Conservation (phyloP, 257 asterid genomes). For the Scutellaria barbata region DNA sequence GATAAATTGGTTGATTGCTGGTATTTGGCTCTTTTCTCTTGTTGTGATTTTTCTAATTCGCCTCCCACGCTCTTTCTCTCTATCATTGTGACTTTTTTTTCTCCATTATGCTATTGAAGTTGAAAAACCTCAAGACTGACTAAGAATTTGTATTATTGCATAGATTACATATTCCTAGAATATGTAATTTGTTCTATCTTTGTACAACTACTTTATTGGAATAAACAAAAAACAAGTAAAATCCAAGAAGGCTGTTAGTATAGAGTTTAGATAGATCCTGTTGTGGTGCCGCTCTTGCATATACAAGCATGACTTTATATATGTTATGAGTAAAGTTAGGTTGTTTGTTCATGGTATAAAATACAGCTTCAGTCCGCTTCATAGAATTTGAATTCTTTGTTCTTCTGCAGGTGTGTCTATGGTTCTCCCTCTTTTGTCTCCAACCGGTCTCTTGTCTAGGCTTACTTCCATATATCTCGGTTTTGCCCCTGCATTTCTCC, state of each 20-base stretch:
- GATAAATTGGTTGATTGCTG: slow-evolving; percentile 89
- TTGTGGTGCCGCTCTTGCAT: background rate
- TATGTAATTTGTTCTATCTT: background rate
- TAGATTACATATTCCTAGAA: background rate
- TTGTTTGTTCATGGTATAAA: background rate
- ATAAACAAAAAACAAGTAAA: background rate
- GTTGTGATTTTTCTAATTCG: background rate
- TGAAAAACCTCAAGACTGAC: background rate
- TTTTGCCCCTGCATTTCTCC: slow-evolving; percentile 94
- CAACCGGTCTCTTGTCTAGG: slow-evolving; percentile 73
- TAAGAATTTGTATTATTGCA: background rate
- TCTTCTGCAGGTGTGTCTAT: slow-evolving; percentile 66
- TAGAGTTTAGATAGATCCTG: too few relatives aligned
- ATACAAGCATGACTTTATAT: background rate
- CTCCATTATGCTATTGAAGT: slow-evolving; percentile 17
- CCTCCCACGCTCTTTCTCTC: background rate
- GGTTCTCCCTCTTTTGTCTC: slow-evolving; percentile 90
- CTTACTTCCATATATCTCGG: slow-evolving; percentile 91
- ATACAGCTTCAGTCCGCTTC: too few relatives aligned
- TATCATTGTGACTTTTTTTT: background rate
- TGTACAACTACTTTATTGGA: background rate
- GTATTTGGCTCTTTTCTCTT: slow-evolving; percentile 46
- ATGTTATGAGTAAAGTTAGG: background rate
- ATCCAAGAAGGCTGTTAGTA: background rate
- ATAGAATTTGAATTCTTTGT: background rate